phyloP scores from a whole-genome alignment of 768 basidiomycete species.

The Galerina marginata region DNA sequence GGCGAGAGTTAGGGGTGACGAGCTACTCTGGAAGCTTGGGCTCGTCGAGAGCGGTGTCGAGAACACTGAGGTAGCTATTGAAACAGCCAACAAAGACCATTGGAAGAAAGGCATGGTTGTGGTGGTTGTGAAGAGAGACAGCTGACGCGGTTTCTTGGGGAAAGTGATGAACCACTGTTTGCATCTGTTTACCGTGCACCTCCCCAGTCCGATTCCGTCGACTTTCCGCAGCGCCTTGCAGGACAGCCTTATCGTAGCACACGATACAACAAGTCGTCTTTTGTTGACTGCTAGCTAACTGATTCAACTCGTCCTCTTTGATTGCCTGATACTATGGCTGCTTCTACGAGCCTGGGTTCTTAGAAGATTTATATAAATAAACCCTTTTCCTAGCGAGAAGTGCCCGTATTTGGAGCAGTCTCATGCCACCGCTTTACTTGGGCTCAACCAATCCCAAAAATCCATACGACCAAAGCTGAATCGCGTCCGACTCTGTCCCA shows the following conservation, averaged over 20 bases:
- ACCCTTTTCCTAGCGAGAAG: no score
- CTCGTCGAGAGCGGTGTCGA: conserved; percentile 59
- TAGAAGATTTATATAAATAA: no score
- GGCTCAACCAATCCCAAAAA: conserved; percentile 45
- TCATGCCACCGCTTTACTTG: not conserved
- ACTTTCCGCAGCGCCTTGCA: conserved; percentile 11
- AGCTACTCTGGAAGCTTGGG: conserved; percentile 35
- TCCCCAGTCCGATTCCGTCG: conserved; percentile 16
- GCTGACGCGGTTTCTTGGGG: conserved; percentile 18
- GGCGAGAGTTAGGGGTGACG: conserved; percentile 58
- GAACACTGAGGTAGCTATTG: conserved; percentile 39
- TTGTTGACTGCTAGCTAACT: no score
- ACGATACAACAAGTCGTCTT: not conserved
- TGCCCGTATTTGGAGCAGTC: no score
- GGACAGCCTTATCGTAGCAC: conserved; percentile 10
- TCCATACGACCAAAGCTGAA: conserved; percentile 48
- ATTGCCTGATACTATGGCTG: no score
- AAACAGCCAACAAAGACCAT: conserved; percentile 49
- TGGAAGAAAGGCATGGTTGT: conserved; percentile 53
- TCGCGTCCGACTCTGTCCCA: conserved; percentile 50
- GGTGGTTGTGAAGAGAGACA: conserved; percentile 38
- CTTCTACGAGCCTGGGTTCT: no score
- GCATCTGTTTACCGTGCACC: conserved; percentile 32
- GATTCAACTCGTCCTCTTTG: no score
- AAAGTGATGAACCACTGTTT: conserved; percentile 29